Evolutionary conservation across 176 grass and related monocot genomes (phyloP).

Genomic region (Echinochloa phyllopogon): DNA sequence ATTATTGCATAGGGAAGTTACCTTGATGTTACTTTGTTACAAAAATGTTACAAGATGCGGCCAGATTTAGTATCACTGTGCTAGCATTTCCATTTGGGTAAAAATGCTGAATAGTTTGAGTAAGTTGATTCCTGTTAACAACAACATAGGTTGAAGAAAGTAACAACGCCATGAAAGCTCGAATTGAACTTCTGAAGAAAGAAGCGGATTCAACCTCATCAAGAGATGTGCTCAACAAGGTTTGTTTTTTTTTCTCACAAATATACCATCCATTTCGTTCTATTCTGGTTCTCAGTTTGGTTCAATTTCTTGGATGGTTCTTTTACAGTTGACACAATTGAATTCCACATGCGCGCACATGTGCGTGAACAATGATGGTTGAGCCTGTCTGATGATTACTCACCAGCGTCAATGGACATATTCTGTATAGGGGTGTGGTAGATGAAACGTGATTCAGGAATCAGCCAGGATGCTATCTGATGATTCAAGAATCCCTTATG

Average conservation of each 20-base stretch:
- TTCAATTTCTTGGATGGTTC: background rate
- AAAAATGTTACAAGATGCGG: background rate
- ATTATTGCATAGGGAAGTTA: background rate
- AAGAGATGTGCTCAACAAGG: conserved; percentile 52
- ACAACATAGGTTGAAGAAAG: conserved; percentile 53
- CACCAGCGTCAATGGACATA: background rate
- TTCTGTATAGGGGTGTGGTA: conserved; percentile 35
- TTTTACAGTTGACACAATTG: conserved; percentile 49
- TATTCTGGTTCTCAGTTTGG: conserved; percentile 18
- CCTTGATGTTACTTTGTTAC: background rate
- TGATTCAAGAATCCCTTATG: conserved; percentile 5
- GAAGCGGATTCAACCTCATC: conserved; percentile 17
- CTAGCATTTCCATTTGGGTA: background rate
- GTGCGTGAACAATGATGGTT: background rate
- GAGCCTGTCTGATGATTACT: conserved; percentile 9
- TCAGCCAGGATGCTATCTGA: background rate
- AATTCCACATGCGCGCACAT: background rate
- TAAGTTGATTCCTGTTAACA: conserved; percentile 6
- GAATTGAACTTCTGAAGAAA: conserved; percentile 52
- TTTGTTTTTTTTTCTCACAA: background rate
- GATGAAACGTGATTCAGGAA: background rate
- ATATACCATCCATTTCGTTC: background rate
- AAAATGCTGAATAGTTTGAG: background rate
- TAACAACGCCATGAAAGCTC: conserved; percentile 54
- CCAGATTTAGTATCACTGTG: conserved; percentile 14